Base-by-base conservation (phyloP, 2,329 filamentous ascomycete species). In the Celoporthe dispersa region DNA sequence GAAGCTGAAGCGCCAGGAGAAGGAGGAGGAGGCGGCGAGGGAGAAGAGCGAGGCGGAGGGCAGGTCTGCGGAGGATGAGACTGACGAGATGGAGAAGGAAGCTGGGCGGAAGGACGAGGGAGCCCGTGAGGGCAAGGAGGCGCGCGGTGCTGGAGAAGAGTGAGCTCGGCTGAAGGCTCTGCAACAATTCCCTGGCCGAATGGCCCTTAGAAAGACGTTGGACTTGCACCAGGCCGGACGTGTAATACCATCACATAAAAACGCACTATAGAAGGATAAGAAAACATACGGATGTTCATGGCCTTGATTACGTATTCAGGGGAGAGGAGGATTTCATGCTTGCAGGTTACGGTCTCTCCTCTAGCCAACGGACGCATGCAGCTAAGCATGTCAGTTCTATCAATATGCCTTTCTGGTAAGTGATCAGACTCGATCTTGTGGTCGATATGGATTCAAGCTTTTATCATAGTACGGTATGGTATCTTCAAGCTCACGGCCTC, bases 41-140 rank as follows among this genome's bases (percentile, higher is more conserved):
- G 68, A 65, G 48, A 64, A 59, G 48, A 72, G 64, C 39, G 57
- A 62, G 33, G 70, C 63, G 19, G 65, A 70, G 68, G 63, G 62
- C 22, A 68, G 66, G 68, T 66, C 68, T 6, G 68, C 65, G 1
- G 70, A 70, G 39, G 70, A 70, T 6, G 70, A 68, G 25, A 66
- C 68, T 28, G 68, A 64, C 1, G 70, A 68, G 25, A 72, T 72
- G 70, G 70, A 72, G 51, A 66, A 66, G 51, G 70, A 72, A 41
- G 31, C 66, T 14, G 66, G 68, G 48, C 64, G 53, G 11, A 68
- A 55, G 57, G 61, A 25, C 16, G 66, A 68, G 55, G 65, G 44
- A 6, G 22, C 37, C 3, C 65, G 62, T 28, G 51, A 41, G 5
- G 66, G 62, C 6, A 66, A 66, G 63, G n/a, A 48, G 0, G 2